These are phyloP conservation scores for Fusarium sp. DNA, from an alignment of 2,329 filamentous ascomycete species.

Conservation along the genomic window DNA sequence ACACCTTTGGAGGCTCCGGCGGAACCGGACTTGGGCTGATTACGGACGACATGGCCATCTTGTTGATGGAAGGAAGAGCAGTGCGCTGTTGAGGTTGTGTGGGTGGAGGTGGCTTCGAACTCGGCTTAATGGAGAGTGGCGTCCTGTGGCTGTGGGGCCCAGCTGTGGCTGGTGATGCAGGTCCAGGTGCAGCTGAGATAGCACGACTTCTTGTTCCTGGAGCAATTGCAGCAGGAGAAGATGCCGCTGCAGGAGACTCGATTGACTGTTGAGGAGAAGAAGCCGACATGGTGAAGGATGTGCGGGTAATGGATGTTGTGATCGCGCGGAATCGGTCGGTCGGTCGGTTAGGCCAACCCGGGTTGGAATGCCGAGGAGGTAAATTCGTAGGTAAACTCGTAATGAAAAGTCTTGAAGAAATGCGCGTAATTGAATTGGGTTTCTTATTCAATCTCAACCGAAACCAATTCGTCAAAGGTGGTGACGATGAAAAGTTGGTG, in stretches of 20 bases:
- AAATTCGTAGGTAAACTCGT: not conserved
- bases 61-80: constrained; percentile 55
- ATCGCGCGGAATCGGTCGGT: constrained; percentile 36
- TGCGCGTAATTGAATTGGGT: not conserved
- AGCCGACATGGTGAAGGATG: constrained; percentile 43
- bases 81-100: constrained; percentile 50
- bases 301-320: constrained; percentile 23
- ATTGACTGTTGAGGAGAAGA: constrained; percentile 34
- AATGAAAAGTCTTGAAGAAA: not conserved
- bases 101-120: constrained; percentile 46
- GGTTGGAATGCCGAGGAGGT: constrained; percentile 48
- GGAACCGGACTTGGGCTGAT: constrained; percentile 55
- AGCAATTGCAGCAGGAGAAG: constrained; percentile 30
- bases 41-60: constrained; percentile 62
- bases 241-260: constrained; percentile 38
- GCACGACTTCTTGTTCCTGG: constrained; percentile 37
- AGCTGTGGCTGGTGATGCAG: constrained; percentile 41
- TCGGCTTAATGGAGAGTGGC: constrained; percentile 50
- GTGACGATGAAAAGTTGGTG: not conserved
- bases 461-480: constrained; percentile 14
- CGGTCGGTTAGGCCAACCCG: constrained; percentile 35
- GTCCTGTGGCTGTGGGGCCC: constrained; percentile 43
- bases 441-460: not conserved
- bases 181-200: constrained; percentile 42
- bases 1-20: constrained; percentile 61